A percentile compares a stretch with the other conserved stretches of the same genome.
Conservation (phyloP, 345 rosid genomes). For the Lepidium aucheri region DNA sequence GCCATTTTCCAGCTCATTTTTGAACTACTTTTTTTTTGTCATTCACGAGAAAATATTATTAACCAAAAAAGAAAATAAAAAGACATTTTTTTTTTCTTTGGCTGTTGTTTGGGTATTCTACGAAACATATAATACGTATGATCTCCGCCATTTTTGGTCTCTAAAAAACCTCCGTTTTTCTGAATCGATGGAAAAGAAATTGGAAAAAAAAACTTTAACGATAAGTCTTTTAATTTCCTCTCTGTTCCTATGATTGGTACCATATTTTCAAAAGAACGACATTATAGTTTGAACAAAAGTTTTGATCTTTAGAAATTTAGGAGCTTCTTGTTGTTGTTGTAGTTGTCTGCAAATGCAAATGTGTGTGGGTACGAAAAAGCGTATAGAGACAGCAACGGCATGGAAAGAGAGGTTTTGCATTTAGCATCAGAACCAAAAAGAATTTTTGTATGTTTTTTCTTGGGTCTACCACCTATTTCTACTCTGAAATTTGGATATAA, state of each 20-base stretch:
- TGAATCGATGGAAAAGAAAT: not conserved
- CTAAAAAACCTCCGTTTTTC: not conserved
- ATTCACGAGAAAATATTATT: not conserved
- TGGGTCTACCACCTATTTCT: no score
- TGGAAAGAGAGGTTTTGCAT: constrained; percentile 5
- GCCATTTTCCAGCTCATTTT: constrained; percentile 33
- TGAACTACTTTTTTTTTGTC: not conserved
- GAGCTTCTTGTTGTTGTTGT: not conserved
- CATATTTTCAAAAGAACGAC: not conserved
- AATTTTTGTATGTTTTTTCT: not conserved
- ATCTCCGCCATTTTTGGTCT: constrained; percentile 24
- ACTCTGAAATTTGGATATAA: no score
- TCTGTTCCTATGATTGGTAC: not conserved
- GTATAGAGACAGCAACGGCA: constrained; percentile 19
- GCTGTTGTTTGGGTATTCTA: not conserved
- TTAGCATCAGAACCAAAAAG: constrained; percentile 12
- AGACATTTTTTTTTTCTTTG: not conserved
- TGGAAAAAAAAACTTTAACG: not conserved
- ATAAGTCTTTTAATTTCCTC: not conserved
- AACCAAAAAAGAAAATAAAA: no score
- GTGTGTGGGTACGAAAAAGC: not conserved
- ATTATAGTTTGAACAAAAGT: not conserved
- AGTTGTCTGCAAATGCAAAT: no score
- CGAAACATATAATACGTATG: not conserved
- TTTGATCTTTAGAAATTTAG: constrained; percentile 8